Evolutionary conservation across 805 yeast genomes (phyloP).

Genomic region (Starmerella apis): DNA sequence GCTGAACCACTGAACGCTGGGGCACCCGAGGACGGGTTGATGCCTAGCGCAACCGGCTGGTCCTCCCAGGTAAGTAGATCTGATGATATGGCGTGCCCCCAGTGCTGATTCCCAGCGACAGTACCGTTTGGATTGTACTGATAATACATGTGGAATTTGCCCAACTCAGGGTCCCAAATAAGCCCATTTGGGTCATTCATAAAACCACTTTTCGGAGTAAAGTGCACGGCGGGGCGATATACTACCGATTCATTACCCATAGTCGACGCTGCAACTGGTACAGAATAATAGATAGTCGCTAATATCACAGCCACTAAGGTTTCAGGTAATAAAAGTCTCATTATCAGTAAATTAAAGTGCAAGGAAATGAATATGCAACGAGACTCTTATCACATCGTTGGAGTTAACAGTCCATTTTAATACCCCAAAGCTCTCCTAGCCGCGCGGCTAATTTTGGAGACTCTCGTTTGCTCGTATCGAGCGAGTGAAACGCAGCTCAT

Average conservation of each 20-base stretch:
- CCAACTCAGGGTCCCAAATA: conserved; percentile 29
- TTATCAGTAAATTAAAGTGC: neutral
- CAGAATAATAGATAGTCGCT: neutral
- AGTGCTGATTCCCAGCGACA: conserved; percentile 33
- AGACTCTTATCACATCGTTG: too few species aligned
- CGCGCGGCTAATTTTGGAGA: too few species aligned
- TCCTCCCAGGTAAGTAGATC: conserved; percentile 34
- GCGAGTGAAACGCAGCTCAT: too few species aligned
- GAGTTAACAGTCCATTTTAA: too few species aligned
- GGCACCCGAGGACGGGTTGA: conserved; percentile 26
- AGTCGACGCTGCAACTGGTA: neutral
- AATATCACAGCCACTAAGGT: neutral
- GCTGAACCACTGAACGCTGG: conserved; percentile 35
- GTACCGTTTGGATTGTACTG: conserved; percentile 34
- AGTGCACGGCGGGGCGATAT: conserved; percentile 28
- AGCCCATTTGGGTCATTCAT: conserved; percentile 41
- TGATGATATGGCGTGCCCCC: conserved; percentile 38
- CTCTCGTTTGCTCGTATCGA: too few species aligned
- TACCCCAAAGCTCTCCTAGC: too few species aligned
- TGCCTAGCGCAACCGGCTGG: conserved; percentile 30
- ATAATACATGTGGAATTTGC: conserved; percentile 33
- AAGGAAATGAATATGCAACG: neutral
- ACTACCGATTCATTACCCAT: neutral
- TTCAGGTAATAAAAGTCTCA: neutral
- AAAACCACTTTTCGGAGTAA: conserved; percentile 34